Base-by-base conservation (phyloP, 805 yeast species). In the Yarrowia yakushimensis region DNA sequence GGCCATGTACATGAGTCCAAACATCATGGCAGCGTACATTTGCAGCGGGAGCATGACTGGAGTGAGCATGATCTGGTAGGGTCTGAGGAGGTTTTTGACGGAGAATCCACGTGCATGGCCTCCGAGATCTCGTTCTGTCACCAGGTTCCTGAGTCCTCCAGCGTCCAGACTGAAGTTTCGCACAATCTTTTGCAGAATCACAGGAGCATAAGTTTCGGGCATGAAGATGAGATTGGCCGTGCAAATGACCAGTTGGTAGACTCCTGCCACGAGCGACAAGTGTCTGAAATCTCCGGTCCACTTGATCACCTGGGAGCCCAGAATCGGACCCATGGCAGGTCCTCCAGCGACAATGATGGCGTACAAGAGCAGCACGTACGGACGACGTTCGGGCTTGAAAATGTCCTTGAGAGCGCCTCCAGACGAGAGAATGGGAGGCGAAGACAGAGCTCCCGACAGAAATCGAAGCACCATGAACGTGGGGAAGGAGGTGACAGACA, bases 371-470 rank as follows among this genome's bases (percentile, higher is more conserved):
- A 65, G 60, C 8, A 57, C 48, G 25, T 62, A 54, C 25, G 67
- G 64, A 8, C 67, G 31, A 10, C 20, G 28, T 9, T 45, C 63
- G 12, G 65, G 60, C n/a, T 37, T 52, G 42, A 64, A 64, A 50
- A 65, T 41, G 42, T 65, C 67, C 43, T 61, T 62, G 39, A 65
- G 63, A 12, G 66, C 65, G 28, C 63, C 66, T 13, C 66, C 66
- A 8, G 62, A 60, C 30, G 55, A 45, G 8, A 64, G 25, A 15
- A 64, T 64, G 22, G 66, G 66, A n/a, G 66, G 65, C 5, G 66
- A 59, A 13, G 65, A 22, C 17, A 64, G 59, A n/a, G 65, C 34
- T 0, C 66, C 66, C 5, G 63, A 27, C 9, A 64, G 41, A n/a
- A 64, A 61, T 17, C 66, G 46, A 18, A 61, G 36, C 10, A 64